Evolutionary conservation across 306 rosid genomes (phyloP), one percentile per base, ranked within the genome.

Genomic region (Quercus berberidifolia): DNA sequence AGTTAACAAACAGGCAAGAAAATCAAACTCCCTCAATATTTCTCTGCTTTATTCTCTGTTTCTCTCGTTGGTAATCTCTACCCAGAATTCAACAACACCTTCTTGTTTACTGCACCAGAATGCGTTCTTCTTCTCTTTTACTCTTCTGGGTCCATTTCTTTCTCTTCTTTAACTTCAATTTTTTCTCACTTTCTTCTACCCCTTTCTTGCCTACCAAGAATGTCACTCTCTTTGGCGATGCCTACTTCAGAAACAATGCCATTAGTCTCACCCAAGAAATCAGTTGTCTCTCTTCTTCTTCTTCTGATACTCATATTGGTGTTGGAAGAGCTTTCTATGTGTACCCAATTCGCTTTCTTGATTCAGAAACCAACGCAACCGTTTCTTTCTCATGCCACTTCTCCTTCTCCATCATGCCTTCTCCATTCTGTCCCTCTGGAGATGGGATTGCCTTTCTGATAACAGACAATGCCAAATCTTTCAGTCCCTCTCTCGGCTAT

Each of bases 391-490:
- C 92, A 2, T 87, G 81, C 72, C 87, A 75, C 10, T 92, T 92
- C 87, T 80, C 96, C 5, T 91, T 92, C 86, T 88, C 97, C 4
- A 72, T 90, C 71, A 5, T 70, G 9, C 84, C 91, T n/a, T 85
- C 97, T 51, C 77, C 87, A 3, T 73, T 89, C 1, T 92, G 97
- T 20, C 82, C 89, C 69, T 73, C 87, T 14, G 81, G 86, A 14
- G 97, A 94, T 3, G 98, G 97, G 71, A 63, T 94, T 35, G 86
- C 94, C 3, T 92, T 94, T 75, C 85, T 92, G 73, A 86, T 90
- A 1, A n/a, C 90, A 20, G 77, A 92, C 7, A 67, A 81, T 69
- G 75, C 90, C 60, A 75, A 84, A 1, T 82, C 80, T 30, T 80
- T 86, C 26, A 81, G 78, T 69, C 54, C 74, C 69, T 80, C 88